Base-by-base conservation (phyloP, 2,329 filamentous ascomycete species). In the Aureobasidium vineae region DNA sequence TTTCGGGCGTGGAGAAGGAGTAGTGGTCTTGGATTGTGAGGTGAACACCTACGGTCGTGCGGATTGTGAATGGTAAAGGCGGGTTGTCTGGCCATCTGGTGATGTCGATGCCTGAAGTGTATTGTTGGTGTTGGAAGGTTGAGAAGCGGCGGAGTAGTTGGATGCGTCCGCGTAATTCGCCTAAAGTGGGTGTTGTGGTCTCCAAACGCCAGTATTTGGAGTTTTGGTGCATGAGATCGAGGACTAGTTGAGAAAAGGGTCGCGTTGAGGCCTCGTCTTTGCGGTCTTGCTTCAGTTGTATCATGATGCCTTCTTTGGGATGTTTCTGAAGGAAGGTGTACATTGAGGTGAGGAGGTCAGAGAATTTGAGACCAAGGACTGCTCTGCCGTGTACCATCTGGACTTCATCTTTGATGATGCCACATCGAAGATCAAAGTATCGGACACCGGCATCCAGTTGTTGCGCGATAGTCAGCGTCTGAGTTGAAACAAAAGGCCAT, bases 21-120 rank as follows among this genome's bases (percentile, higher is more conserved):
- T 81, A 82, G 72, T 82, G 81, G 71, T 82, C 80, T 73, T 82
- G 80, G 8, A 82, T 74, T 11, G 77, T 79, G 50, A 81, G 71
- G 23, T 74, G 73, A 4, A 78, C 74, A 31, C 73, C 71, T 21
- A 75, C 73, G 19, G 75, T 71, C 4, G 79, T 80, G 47, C 72
- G 69, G 56, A 82, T 76, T 5, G 72, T 76, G 68, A 77, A 77
- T 2, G 75, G 75, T 11, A 41, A 47, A 16, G 54, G 65, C n/a
- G 74, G 74, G 54, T 77, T 77, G 68, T 77, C 74, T 61, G 70
- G 71, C 75, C 75, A 77, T 50, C 69, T 65, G 13, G 70, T 72
- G 3, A 77, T 73, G 64, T 77, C 73, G 49, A 77, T 75, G 41
- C 75, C 75, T 11, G 73, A 72, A 1, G 71, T 70, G 43, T 67